Conservation (phyloP, 148 eudicot species). For the Dysphania ambrosioides region DNA sequence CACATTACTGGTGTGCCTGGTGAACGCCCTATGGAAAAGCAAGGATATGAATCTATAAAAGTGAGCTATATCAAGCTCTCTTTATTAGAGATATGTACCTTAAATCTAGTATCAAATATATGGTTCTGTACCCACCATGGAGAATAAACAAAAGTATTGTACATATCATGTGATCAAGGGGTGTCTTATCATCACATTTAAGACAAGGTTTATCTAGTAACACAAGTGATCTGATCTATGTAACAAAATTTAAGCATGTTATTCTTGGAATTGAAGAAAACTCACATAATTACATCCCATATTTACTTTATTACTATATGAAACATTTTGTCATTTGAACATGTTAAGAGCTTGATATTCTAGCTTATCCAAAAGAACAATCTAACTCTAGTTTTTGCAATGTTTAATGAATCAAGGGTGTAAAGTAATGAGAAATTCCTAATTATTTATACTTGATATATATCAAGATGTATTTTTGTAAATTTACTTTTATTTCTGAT, state of each 20-base stretch:
- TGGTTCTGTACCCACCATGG: constrained; percentile 3
- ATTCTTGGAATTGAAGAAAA: too few species aligned
- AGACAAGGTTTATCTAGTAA: neutral
- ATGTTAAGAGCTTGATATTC: neutral
- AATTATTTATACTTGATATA: too few species aligned
- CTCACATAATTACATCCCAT: neutral
- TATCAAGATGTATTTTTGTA: too few species aligned
- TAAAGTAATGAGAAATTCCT: too few species aligned
- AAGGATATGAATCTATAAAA: constrained; percentile 19
- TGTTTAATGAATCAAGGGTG: neutral
- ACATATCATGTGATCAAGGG: neutral
- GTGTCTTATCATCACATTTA: neutral
- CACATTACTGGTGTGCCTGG: too few species aligned
- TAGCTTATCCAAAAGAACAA: neutral
- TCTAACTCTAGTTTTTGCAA: neutral
- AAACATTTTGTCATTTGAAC: neutral
- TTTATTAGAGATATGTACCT: neutral
- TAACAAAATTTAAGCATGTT: too few species aligned
- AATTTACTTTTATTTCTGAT: too few species aligned
- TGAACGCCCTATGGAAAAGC: neutral
- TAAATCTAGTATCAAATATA: neutral
- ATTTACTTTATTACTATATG: neutral
- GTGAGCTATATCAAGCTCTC: constrained; percentile 9
- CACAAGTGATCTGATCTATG: neutral
- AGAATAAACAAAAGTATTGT: neutral